Conservation (phyloP, 2,329 filamentous ascomycete genomes). For the Aspergillus versicolor region DNA sequence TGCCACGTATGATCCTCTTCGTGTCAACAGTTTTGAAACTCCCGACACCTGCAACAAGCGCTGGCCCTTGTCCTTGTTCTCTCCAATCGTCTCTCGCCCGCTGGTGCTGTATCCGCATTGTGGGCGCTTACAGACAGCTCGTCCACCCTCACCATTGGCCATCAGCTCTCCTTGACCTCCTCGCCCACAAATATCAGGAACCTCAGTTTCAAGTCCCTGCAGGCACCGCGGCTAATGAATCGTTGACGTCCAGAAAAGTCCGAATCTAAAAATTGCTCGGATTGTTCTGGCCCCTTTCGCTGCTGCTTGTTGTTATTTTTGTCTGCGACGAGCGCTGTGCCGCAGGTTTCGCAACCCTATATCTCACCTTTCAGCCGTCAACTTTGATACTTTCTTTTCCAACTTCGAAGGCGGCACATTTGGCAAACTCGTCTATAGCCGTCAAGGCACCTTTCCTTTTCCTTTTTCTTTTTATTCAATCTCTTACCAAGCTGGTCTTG, state of each 20-base stretch:
- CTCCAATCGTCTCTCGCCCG: constrained; percentile 11
- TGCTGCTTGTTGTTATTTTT: constrained; percentile 16
- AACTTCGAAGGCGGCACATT: not conserved
- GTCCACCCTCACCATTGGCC: constrained; percentile 19
- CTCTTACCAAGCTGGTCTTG: constrained; percentile 22
- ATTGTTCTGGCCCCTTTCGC: constrained; percentile 15
- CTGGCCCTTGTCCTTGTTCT: constrained; percentile 13
- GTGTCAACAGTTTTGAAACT: constrained; percentile 13
- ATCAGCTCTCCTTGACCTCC: not conserved
- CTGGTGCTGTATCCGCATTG: constrained; percentile 16
- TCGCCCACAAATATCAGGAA: constrained; percentile 13
- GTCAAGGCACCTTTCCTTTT: constrained; percentile 2
- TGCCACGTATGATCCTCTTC: constrained; percentile 15
- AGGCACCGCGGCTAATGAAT: constrained; percentile 23
- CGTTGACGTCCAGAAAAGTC: constrained; percentile 16
- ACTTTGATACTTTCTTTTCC: constrained; percentile 1
- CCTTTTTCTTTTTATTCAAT: constrained; percentile 7
- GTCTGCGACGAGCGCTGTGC: constrained; percentile 3
- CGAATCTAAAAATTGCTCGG: constrained; percentile 11
- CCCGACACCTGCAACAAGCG: constrained; percentile 20
- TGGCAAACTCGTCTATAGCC: not conserved
- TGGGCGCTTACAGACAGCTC: constrained; percentile 21
- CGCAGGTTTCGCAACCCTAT: constrained; percentile 10
- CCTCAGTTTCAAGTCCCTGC: constrained; percentile 19
- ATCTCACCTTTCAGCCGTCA: constrained; percentile 10